Percentiles rank a stretch among this genome's conserved stretches.
Conservation (phyloP, 140 eudicot genomes). For the Oenanthe javanica region DNA sequence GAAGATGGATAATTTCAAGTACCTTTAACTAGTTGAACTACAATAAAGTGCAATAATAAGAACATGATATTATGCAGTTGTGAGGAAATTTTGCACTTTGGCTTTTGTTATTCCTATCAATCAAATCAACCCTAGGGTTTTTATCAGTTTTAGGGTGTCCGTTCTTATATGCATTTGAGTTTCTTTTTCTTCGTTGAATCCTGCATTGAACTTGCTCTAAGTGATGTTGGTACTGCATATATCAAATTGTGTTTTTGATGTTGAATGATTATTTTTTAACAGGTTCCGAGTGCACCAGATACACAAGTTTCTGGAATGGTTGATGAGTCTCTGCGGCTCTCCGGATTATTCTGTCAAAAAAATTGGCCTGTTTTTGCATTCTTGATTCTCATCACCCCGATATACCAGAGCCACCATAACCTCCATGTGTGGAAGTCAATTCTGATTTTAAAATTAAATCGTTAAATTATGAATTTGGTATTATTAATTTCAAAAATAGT, state of each 20-base stretch:
- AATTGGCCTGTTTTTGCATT: conserved; percentile 82
- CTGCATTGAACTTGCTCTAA: no score
- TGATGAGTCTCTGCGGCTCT: conserved; percentile 56
- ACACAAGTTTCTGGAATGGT: conserved; percentile 77
- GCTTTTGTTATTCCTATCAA: neutral
- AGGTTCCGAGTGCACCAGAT: conserved; percentile 81
- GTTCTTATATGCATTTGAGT: neutral
- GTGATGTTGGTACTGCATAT: neutral
- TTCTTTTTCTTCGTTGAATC: neutral
- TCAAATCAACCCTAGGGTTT: neutral
- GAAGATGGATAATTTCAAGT: neutral
- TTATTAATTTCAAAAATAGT: no score
- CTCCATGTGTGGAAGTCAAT: conserved; percentile 26
- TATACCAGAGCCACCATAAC: conserved; percentile 84
- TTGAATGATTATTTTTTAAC: conserved; percentile 11
- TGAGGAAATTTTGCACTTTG: neutral
- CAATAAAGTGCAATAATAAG: neutral
- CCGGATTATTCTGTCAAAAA: conserved; percentile 61
- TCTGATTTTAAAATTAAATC: no score
- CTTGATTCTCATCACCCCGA: conserved; percentile 89
- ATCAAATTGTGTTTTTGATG: neutral
- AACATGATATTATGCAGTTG: neutral
- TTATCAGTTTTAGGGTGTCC: neutral
- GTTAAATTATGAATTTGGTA: no score
- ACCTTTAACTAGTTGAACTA: neutral